These are phyloP conservation scores for Citrus unshiu DNA, from an alignment of 345 rosid species.

Conservation along the genomic window DNA sequence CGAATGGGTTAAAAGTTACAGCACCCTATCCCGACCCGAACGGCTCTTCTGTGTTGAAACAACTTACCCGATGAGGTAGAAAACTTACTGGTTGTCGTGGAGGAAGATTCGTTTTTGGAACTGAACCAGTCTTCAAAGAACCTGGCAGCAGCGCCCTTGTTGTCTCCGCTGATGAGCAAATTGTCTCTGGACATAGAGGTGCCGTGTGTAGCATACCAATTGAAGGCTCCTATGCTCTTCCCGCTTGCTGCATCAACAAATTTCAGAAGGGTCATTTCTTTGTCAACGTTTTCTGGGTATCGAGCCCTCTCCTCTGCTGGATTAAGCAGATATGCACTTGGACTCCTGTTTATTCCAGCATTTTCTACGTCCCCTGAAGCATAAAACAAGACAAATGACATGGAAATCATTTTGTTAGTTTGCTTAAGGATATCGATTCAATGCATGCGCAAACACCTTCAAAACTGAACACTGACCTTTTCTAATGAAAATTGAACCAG, in stretches of 20 bases:
- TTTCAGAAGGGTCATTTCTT: constrained; percentile 50
- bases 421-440: neutral
- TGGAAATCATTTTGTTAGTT: neutral
- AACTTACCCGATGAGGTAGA: constrained; percentile 4
- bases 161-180: constrained; percentile 58
- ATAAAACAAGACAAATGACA: neutral
- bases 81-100: neutral
- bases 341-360: constrained; percentile 58
- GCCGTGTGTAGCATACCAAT: constrained; percentile 61
- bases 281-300: constrained; percentile 41
- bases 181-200: constrained; percentile 60
- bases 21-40: no score
- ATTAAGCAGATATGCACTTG: constrained; percentile 50
- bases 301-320: constrained; percentile 46
- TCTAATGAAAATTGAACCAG: constrained; percentile 43
- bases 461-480: constrained; percentile 18
- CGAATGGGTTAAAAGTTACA: no score
- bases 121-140: constrained; percentile 56
- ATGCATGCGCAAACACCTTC: neutral
- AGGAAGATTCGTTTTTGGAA: constrained; percentile 14
- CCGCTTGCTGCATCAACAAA: constrained; percentile 26
- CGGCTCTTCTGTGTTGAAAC: no score
- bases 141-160: constrained; percentile 64
- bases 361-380: constrained; percentile 39
- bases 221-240: constrained; percentile 46